Conservation (phyloP, 1,284 basidiomycete genomes). For the Rhodotorula sp. region DNA sequence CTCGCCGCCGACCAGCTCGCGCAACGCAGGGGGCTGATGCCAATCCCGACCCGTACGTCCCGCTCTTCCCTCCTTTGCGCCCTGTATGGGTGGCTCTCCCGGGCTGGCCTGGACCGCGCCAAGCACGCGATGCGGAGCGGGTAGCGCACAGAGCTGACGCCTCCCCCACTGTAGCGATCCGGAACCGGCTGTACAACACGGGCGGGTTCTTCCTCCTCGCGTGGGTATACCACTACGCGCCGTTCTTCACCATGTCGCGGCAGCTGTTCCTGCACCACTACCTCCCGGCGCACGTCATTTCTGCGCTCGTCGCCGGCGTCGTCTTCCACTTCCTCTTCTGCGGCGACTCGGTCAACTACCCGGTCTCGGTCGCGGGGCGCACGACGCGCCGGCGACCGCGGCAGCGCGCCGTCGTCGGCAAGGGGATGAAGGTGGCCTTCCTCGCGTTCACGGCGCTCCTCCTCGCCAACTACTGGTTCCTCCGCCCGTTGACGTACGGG, state of each 20-base stretch:
- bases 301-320: slow-evolving; percentile 85
- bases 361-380: slow-evolving; percentile 70
- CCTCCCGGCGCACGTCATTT: slow-evolving; percentile 77
- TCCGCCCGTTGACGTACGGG: slow-evolving; percentile 87
- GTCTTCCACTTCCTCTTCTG: slow-evolving; percentile 83
- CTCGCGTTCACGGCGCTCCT: slow-evolving; percentile 58
- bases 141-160: background rate
- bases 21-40: slow-evolving; percentile 77
- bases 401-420: slow-evolving; percentile 70
- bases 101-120: too few relatives aligned
- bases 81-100: too few relatives aligned
- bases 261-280: slow-evolving; percentile 99
- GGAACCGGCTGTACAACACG: slow-evolving; percentile 91
- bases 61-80: background rate
- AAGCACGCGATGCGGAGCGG: too few relatives aligned
- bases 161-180: slow-evolving; percentile 63
- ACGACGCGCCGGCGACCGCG: slow-evolving; percentile 63
- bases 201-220: slow-evolving; percentile 91
- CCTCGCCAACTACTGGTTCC: slow-evolving; percentile 68
- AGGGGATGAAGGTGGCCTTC: slow-evolving; percentile 62
- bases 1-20: slow-evolving; percentile 85
- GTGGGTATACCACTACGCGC: slow-evolving; percentile 95
- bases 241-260: slow-evolving; percentile 97
- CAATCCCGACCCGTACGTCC: slow-evolving; percentile 76
- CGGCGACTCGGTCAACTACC: slow-evolving; percentile 90